Conservation (phyloP, 2,329 filamentous ascomycete genomes). For the Monosporascus sp. region DNA sequence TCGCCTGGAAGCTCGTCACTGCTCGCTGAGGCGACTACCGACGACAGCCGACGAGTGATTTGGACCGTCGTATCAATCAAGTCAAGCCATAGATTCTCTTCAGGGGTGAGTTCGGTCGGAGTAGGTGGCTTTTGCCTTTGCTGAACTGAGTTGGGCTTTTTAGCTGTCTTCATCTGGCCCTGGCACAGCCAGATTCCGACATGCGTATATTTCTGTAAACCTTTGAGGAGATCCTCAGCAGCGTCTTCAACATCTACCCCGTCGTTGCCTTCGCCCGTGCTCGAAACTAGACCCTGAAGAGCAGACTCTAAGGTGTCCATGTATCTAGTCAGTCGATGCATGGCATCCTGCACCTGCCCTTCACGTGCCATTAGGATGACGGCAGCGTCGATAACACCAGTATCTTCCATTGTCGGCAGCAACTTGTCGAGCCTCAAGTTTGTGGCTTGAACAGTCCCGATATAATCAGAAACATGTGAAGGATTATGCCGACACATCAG, state of each 20-base stretch:
- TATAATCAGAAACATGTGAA: conserved; percentile 76
- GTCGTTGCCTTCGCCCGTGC: conserved; percentile 50
- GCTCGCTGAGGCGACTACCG: conserved; percentile 35
- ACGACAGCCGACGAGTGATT: conserved; percentile 59
- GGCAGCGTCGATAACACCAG: conserved; percentile 85
- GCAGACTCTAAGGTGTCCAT: conserved; percentile 74
- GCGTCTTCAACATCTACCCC: conserved; percentile 53
- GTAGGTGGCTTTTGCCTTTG: conserved; percentile 44
- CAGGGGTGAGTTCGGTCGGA: conserved; percentile 41
- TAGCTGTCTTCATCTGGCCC: conserved; percentile 64
- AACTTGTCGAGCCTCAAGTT: conserved; percentile 76
- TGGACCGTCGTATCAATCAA: conserved; percentile 56
- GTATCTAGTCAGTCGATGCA: conserved; percentile 79
- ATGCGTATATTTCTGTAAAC: conserved; percentile 81
- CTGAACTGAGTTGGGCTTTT: conserved; percentile 38
- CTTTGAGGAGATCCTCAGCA: conserved; percentile 67
- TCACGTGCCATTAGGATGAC: conserved; percentile 87
- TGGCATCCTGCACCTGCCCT: conserved; percentile 75
- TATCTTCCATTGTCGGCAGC: conserved; percentile 81
- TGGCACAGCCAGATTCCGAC: conserved; percentile 96
- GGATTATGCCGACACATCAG: conserved; percentile 87
- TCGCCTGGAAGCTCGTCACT: conserved; percentile 13
- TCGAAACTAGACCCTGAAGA: conserved; percentile 66
- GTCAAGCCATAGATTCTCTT: conserved; percentile 55
- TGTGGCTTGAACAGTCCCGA: conserved; percentile 68